A percentile compares a stretch with the other conserved stretches of the same genome.
These are phyloP conservation scores for Logfia minima DNA, from an alignment of 129 eudicot species.

Conservation along the genomic window DNA sequence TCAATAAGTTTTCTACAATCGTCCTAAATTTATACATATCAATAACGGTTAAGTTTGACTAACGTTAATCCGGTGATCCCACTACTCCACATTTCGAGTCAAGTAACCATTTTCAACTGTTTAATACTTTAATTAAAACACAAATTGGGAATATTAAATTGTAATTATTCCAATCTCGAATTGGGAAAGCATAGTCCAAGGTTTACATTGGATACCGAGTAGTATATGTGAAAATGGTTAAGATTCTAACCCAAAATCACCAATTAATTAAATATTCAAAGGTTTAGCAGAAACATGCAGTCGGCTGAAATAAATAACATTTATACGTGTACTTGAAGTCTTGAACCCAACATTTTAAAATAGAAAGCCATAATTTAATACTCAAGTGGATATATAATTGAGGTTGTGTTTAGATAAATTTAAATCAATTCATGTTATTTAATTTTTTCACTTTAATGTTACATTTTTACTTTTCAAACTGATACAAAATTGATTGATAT, in stretches of 20 bases:
- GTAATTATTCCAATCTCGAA: slow-evolving; percentile 17
- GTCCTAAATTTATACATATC: background rate
- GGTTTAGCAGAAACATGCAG: slow-evolving; percentile 29
- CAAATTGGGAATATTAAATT: background rate
- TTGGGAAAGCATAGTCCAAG: slow-evolving; percentile 15
- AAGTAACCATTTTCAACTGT: background rate
- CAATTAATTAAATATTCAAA: slow-evolving; percentile 26
- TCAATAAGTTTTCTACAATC: background rate
- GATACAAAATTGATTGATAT: too few species aligned
- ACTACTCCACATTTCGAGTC: slow-evolving; percentile 1
- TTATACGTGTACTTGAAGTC: background rate
- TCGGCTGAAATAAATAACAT: slow-evolving; percentile 24
- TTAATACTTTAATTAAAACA: too few species aligned
- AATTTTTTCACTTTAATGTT: too few species aligned
- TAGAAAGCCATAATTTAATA: background rate
- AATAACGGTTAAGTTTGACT: slow-evolving; percentile 20
- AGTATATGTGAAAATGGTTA: slow-evolving; percentile 32
- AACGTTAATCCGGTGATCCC: slow-evolving; percentile 4
- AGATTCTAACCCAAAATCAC: slow-evolving; percentile 29
- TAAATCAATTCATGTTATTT: too few species aligned
- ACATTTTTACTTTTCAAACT: too few species aligned
- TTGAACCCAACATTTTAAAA: background rate
- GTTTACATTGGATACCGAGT: slow-evolving; percentile 35
- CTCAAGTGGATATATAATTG: background rate
- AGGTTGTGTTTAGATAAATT: background rate